Conservation (phyloP, 106 monocot species). For the Allium sativum region DNA sequence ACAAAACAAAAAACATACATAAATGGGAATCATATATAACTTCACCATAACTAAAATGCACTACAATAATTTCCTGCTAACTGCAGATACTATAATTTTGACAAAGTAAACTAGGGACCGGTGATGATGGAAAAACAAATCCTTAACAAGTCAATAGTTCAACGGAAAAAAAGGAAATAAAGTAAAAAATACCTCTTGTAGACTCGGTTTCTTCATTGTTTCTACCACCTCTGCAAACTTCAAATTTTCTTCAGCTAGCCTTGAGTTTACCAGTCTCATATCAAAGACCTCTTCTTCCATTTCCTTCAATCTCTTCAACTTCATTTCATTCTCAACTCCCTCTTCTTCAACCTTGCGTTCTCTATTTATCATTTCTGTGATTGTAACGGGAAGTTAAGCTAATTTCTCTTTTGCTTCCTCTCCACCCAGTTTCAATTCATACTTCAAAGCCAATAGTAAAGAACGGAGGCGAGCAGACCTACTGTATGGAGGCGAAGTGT, state of each 20-base stretch:
- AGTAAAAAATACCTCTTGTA: slow-evolving; percentile 33
- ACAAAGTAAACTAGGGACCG: too few relatives aligned
- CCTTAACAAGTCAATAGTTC: too few relatives aligned
- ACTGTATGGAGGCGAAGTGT: too few relatives aligned
- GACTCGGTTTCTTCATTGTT: slow-evolving; percentile 13
- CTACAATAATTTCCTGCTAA: too few relatives aligned
- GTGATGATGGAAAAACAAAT: too few relatives aligned
- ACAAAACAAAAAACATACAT: too few relatives aligned
- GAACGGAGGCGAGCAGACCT: too few relatives aligned
- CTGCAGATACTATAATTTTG: too few relatives aligned
- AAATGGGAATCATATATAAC: too few relatives aligned
- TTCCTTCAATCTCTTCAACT: slow-evolving; percentile 30
- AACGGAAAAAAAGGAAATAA: too few relatives aligned
- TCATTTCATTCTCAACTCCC: slow-evolving; percentile 25
- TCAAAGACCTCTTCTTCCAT: slow-evolving; percentile 35
- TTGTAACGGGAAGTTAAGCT: slow-evolving; percentile 23
- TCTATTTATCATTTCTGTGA: slow-evolving; percentile 16
- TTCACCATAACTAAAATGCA: too few relatives aligned
- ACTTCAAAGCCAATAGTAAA: too few relatives aligned
- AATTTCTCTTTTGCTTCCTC: slow-evolving; percentile 36
- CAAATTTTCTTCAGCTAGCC: slow-evolving; percentile 42
- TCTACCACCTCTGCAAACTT: slow-evolving; percentile 35
- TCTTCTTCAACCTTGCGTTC: slow-evolving; percentile 13
- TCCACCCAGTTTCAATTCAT: slow-evolving; percentile 24
- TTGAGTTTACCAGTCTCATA: slow-evolving; percentile 33